phyloP scores from a whole-genome alignment of 257 asterid genomes.

The Solanum gracilifrons region DNA sequence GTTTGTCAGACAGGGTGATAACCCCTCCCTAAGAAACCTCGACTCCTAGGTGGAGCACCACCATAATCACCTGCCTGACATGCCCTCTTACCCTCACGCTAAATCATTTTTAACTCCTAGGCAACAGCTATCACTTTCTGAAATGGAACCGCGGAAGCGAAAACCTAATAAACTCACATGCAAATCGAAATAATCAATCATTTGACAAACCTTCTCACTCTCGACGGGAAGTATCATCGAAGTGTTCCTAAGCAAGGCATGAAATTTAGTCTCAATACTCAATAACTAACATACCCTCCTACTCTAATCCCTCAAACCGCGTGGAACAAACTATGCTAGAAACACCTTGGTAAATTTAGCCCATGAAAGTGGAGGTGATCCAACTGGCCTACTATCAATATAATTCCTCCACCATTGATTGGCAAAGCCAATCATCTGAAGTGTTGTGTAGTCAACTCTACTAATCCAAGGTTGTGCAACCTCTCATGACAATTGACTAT shows the following conservation, averaged over 20 bases:
- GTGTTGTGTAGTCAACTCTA: neutral
- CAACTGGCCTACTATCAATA: neutral
- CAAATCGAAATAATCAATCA: neutral
- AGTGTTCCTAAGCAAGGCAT: neutral
- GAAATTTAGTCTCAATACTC: neutral
- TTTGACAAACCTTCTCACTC: neutral
- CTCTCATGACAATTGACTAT: neutral
- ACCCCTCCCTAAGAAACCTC: neutral
- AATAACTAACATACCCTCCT: neutral
- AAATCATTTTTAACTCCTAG: neutral
- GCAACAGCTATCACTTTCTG: neutral
- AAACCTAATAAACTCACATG: neutral
- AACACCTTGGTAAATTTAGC: neutral
- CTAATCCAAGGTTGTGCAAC: neutral
- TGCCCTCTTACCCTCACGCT: neutral
- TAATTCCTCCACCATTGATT: neutral
- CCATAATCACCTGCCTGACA: neutral
- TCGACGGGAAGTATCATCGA: neutral
- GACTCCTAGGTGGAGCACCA: neutral
- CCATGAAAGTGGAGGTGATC: neutral
- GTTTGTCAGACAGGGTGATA: neutral
- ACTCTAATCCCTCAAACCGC: neutral
- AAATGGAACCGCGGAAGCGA: neutral
- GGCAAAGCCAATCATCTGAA: neutral
- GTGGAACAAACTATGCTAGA: neutral